phyloP scores from a whole-genome alignment of 176 grass and related monocot species.

The Carex kokanica region DNA sequence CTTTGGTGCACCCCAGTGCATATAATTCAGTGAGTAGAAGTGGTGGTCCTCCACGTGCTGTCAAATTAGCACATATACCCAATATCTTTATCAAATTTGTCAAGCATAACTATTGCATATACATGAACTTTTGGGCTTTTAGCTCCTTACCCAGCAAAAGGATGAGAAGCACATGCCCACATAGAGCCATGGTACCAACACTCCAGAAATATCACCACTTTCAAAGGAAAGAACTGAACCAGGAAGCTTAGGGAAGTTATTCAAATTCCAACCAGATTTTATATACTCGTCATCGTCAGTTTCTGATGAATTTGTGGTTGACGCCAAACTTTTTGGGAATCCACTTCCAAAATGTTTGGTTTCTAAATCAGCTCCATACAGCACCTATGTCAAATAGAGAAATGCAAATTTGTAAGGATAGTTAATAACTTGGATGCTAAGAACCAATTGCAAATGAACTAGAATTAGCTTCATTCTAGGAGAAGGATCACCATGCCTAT shows the following conservation, averaged over 20 bases:
- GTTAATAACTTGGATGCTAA: neutral
- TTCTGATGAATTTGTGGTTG: slow-evolving; percentile 44
- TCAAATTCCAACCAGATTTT: slow-evolving; percentile 88
- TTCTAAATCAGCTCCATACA: slow-evolving; percentile 90
- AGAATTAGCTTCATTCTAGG: neutral
- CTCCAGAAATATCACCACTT: slow-evolving; percentile 80
- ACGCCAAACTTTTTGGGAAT: slow-evolving; percentile 48
- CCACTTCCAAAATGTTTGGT: slow-evolving; percentile 72
- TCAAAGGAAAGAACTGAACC: slow-evolving; percentile 89
- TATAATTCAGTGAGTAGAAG: slow-evolving; percentile 92
- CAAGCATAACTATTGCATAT: slow-evolving; percentile 25
- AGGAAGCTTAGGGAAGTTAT: slow-evolving; percentile 75
- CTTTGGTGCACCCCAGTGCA: slow-evolving; percentile 89
- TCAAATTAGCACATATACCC: slow-evolving; percentile 20
- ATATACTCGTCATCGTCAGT: slow-evolving; percentile 42
- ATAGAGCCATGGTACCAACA: slow-evolving; percentile 91
- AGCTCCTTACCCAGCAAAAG: slow-evolving; percentile 92
- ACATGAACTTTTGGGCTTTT: neutral
- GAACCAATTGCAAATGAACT: neutral
- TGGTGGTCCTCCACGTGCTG: slow-evolving; percentile 98
- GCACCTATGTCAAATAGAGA: slow-evolving; percentile 41
- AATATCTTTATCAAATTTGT: slow-evolving; percentile 2
- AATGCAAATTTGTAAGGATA: slow-evolving; percentile 2
- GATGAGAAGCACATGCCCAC: slow-evolving; percentile 98
- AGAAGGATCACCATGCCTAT: neutral